Evolutionary conservation across 305 asterid species (phyloP).

Genomic region (Fraxinus latifolia): DNA sequence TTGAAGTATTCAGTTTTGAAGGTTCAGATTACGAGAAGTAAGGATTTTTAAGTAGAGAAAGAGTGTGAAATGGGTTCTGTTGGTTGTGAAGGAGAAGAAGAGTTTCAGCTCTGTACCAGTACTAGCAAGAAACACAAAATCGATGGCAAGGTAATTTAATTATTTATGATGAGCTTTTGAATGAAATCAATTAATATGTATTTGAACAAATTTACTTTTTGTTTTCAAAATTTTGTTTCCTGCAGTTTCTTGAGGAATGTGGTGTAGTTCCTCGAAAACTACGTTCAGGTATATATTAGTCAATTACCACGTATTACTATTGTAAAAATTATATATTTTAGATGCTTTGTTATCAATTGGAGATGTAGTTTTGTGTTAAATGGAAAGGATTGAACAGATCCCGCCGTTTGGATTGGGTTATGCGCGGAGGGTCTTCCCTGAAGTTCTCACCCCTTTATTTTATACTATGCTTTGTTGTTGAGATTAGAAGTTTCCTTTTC

Average conservation of each 20-base stretch:
- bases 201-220: neutral
- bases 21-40: constrained; percentile 23
- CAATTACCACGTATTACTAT: neutral
- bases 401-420: constrained; percentile 29
- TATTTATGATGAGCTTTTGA: neutral
- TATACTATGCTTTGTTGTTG: constrained; percentile 24
- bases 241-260: constrained; percentile 60
- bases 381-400: constrained; percentile 25
- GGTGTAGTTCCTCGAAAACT: constrained; percentile 63
- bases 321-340: neutral
- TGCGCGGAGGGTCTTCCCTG: constrained; percentile 29
- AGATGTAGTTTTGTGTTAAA: constrained; percentile 18
- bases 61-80: constrained; percentile 45
- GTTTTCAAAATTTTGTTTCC: neutral
- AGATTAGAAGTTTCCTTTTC: constrained; percentile 24
- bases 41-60: neutral
- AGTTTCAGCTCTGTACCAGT: constrained; percentile 35
- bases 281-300: constrained; percentile 58
- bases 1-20: constrained; percentile 20
- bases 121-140: constrained; percentile 33
- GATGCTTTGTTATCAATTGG: constrained; percentile 16
- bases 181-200: neutral
- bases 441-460: constrained; percentile 27
- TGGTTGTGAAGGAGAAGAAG: constrained; percentile 47
- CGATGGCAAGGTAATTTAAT: constrained; percentile 45